Evolutionary conservation across 768 basidiomycete genomes (phyloP).

Genomic region (Hericium coralloides): DNA sequence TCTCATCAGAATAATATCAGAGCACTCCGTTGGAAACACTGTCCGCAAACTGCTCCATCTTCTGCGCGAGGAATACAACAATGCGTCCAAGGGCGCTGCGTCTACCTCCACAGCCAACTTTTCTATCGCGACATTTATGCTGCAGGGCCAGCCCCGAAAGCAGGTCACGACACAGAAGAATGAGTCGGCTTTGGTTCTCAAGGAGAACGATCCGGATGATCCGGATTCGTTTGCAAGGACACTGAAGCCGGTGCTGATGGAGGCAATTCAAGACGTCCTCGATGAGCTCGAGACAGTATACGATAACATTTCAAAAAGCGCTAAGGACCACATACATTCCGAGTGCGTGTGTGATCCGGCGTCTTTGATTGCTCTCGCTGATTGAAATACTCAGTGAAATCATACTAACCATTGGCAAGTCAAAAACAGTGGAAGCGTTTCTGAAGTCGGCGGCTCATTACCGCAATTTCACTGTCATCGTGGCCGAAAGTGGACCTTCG

Average conservation of each 20-base stretch:
- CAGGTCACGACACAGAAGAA: constrained; percentile 33
- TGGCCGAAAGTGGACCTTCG: constrained; percentile 93
- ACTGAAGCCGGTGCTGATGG: constrained; percentile 90
- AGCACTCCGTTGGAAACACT: constrained; percentile 92
- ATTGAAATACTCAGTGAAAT: constrained; percentile 60
- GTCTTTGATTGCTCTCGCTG: background rate
- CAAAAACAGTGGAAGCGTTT: constrained; percentile 89
- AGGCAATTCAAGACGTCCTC: constrained; percentile 93
- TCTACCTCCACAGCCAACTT: constrained; percentile 34
- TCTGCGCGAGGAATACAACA: constrained; percentile 90
- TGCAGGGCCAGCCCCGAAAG: constrained; percentile 62
- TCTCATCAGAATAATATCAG: constrained; percentile 30
- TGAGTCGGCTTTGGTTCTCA: constrained; percentile 48
- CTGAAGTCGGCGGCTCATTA: constrained; percentile 84
- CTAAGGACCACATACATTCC: constrained; percentile 95
- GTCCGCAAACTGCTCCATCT: constrained; percentile 89
- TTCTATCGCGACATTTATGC: constrained; percentile 79
- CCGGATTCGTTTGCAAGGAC: constrained; percentile 69
- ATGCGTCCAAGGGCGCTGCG: constrained; percentile 49
- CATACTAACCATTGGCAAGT: constrained; percentile 89
- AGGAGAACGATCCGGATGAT: constrained; percentile 66
- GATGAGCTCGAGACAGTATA: constrained; percentile 96
- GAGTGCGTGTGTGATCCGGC: constrained; percentile 50
- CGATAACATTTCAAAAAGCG: constrained; percentile 88
- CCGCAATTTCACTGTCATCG: constrained; percentile 91